A percentile compares a stretch with the other conserved stretches of the same genome.
Evolutionary conservation across 2,329 filamentous ascomycete genomes (phyloP).

Genomic region (Aspergillus ustus): DNA sequence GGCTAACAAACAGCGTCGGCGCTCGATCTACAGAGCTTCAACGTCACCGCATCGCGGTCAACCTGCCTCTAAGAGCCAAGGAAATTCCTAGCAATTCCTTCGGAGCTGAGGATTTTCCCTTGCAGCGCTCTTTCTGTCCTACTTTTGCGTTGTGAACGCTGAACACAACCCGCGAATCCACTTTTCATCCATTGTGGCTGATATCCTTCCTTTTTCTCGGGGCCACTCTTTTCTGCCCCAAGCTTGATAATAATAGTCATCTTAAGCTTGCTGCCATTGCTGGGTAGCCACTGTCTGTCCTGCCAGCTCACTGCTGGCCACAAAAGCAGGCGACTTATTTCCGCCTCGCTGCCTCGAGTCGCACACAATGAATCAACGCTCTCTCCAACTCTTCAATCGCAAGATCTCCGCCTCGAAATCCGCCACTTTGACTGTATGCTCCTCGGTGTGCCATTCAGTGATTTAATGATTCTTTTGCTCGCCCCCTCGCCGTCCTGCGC

Average conservation of each 20-base stretch:
- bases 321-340: conserved; percentile 20
- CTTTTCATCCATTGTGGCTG: conserved; percentile 24
- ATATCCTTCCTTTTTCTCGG: conserved; percentile 19
- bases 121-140: conserved; percentile 19
- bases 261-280: neutral
- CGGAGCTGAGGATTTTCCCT: conserved; percentile 22
- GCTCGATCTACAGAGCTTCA: conserved; percentile 6
- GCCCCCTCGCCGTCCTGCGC: neutral
- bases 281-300: conserved; percentile 9
- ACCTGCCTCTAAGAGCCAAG: conserved; percentile 17
- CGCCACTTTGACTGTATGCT: conserved; percentile 19
- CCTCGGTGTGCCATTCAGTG: conserved; percentile 31
- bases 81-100: conserved; percentile 13
- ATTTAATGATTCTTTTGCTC: conserved; percentile 25
- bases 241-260: conserved; percentile 13
- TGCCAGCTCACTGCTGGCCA: conserved; percentile 26
- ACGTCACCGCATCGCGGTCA: conserved; percentile 18
- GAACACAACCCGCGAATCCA: conserved; percentile 14
- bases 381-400: conserved; percentile 28
- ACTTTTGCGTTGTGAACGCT: conserved; percentile 10
- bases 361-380: conserved; percentile 42
- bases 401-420: conserved; percentile 26
- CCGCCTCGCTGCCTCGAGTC: conserved; percentile 30
- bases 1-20: neutral
- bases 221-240: conserved; percentile 14